These are phyloP conservation scores for Solanum appendiculatum DNA, from an alignment of 257 asterid genomes.

Conservation along the genomic window DNA sequence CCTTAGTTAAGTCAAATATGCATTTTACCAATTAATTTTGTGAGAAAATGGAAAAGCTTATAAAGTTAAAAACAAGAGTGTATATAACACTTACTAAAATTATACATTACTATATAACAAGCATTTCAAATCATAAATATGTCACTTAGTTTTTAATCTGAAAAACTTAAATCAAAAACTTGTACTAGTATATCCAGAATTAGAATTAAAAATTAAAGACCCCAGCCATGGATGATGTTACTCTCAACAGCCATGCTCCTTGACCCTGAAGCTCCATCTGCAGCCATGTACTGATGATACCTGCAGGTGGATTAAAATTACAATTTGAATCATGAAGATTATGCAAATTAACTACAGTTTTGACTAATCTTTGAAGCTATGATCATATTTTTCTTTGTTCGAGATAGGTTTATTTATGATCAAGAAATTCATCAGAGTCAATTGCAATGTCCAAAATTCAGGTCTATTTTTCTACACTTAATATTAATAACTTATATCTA, in stretches of 20 bases:
- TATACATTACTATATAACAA: neutral
- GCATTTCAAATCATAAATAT: neutral
- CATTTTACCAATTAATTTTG: neutral
- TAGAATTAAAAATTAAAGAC: constrained; percentile 23
- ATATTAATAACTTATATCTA: too few species aligned
- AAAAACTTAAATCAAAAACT: neutral
- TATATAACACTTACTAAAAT: neutral
- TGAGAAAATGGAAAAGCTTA: neutral
- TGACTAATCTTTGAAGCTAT: too few species aligned
- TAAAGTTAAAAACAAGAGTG: neutral
- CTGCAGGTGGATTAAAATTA: too few species aligned
- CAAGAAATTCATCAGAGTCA: too few species aligned
- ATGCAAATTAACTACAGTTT: too few species aligned
- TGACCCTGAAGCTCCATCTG: constrained; percentile 50
- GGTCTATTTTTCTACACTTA: too few species aligned
- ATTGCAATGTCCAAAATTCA: too few species aligned
- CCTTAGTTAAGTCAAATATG: neutral
- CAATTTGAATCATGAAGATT: too few species aligned
- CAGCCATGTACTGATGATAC: constrained; percentile 53
- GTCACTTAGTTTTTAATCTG: neutral
- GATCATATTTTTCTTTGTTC: too few species aligned
- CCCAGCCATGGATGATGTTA: constrained; percentile 59
- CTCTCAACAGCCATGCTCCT: constrained; percentile 52
- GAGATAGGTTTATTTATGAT: too few species aligned
- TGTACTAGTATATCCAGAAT: neutral